A percentile compares a stretch with the other conserved stretches of the same genome.
Conservation (phyloP, 2,329 filamentous ascomycete species). For the Capronia americana region DNA sequence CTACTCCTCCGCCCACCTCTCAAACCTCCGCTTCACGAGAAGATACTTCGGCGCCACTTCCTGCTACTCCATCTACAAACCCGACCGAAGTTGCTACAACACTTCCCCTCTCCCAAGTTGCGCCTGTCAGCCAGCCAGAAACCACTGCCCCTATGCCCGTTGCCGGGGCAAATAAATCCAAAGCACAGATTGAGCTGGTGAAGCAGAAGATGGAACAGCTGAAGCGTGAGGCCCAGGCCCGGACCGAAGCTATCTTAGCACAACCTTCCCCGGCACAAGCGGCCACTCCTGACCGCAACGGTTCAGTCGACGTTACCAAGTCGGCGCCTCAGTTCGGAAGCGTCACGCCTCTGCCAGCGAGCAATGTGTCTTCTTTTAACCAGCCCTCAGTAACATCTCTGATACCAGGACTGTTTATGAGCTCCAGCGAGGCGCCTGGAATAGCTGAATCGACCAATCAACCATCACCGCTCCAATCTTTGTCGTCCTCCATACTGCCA, state of each 20-base stretch:
- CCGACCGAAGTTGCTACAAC: neutral
- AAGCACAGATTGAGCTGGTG: constrained; percentile 75
- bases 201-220: constrained; percentile 80
- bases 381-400: constrained; percentile 47
- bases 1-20: constrained; percentile 20
- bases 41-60: neutral
- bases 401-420: constrained; percentile 63
- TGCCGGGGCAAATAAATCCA: constrained; percentile 52
- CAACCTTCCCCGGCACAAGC: neutral
- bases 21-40: constrained; percentile 8
- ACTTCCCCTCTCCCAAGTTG: neutral
- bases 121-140: constrained; percentile 10
- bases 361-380: constrained; percentile 17
- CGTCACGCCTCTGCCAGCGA: constrained; percentile 21
- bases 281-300: constrained; percentile 6
- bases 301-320: neutral
- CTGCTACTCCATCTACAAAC: constrained; percentile 1
- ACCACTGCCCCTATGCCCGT: neutral
- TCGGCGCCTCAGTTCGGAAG: constrained; percentile 8
- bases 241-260: constrained; percentile 37
- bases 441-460: constrained; percentile 13
- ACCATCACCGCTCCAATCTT: neutral
- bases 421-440: constrained; percentile 36
- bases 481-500: constrained; percentile 4
- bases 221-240: constrained; percentile 58